phyloP scores from a whole-genome alignment of 2,329 filamentous ascomycete genomes.

The Phialophora expanda region DNA sequence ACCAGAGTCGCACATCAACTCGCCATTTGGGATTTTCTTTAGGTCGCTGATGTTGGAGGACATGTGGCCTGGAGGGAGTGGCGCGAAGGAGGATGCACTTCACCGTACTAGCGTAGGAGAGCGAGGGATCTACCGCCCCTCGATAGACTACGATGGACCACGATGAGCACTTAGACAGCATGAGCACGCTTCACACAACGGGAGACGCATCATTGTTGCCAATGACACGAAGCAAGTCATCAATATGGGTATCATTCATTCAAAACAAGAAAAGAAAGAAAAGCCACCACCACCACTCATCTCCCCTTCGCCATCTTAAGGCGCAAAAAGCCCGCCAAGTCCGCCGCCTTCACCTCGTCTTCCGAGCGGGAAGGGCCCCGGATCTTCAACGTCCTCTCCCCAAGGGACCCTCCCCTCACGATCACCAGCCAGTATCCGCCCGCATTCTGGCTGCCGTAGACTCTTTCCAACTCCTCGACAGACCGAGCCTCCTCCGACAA shows the following conservation, averaged over 20 bases:
- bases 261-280: neutral
- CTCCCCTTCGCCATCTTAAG: slow-evolving; percentile 32
- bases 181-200: neutral
- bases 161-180: neutral
- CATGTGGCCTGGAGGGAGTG: slow-evolving; percentile 17
- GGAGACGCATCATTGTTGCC: neutral
- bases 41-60: neutral
- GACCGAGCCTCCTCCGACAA: slow-evolving; percentile 79
- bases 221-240: neutral
- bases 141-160: neutral
- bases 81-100: neutral
- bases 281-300: slow-evolving; percentile 16
- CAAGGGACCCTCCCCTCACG: slow-evolving; percentile 62
- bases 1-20: slow-evolving; percentile 15
- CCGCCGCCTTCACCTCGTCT: slow-evolving; percentile 75
- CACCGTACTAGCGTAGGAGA: neutral
- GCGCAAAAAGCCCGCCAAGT: slow-evolving; percentile 76
- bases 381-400: slow-evolving; percentile 73
- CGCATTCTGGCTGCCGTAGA: slow-evolving; percentile 77
- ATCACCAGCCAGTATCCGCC: slow-evolving; percentile 80
- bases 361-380: slow-evolving; percentile 79
- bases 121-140: too few relatives aligned
- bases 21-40: slow-evolving; percentile 10
- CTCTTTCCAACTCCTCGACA: slow-evolving; percentile 70
- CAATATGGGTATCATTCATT: slow-evolving; percentile 15